These are phyloP conservation scores for Euphorbia corollata DNA, from an alignment of 441 rosid genomes.

Conservation along the genomic window DNA sequence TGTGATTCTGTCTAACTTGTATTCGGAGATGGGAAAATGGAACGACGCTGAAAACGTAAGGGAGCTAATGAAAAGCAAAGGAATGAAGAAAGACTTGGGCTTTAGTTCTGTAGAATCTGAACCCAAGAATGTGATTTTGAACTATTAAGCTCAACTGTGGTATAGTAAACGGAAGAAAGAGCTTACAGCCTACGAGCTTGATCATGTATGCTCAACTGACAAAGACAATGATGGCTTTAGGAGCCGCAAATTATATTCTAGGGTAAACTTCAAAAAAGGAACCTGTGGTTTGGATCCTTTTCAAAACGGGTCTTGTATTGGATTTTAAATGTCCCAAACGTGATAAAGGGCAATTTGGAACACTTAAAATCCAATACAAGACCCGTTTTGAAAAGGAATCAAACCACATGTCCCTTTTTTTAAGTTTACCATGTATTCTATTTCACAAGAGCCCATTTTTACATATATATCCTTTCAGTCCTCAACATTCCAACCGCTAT, in stretches of 20 bases:
- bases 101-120: conserved; percentile 29
- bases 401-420: too few relatives aligned
- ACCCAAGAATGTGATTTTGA: conserved; percentile 13
- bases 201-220: not conserved
- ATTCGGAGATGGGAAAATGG: conserved; percentile 52
- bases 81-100: conserved; percentile 37
- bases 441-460: too few relatives aligned
- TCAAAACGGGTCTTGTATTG: too few relatives aligned
- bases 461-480: not conserved
- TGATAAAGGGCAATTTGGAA: too few relatives aligned
- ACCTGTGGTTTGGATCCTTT: too few relatives aligned
- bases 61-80: conserved; percentile 35
- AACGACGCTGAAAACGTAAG: conserved; percentile 32
- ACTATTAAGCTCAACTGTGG: not conserved
- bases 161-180: not conserved
- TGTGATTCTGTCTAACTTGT: conserved; percentile 35
- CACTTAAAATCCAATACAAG: too few relatives aligned
- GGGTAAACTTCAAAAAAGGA: too few relatives aligned
- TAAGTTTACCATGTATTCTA: too few relatives aligned
- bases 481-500: not conserved
- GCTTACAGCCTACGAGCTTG: too few relatives aligned
- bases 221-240: not conserved
- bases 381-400: too few relatives aligned
- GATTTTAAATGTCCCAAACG: too few relatives aligned
- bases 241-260: not conserved